These are phyloP conservation scores for Ogataea hybrid DNA, from an alignment of 1,139 yeast genomes.

Conservation along the genomic window DNA sequence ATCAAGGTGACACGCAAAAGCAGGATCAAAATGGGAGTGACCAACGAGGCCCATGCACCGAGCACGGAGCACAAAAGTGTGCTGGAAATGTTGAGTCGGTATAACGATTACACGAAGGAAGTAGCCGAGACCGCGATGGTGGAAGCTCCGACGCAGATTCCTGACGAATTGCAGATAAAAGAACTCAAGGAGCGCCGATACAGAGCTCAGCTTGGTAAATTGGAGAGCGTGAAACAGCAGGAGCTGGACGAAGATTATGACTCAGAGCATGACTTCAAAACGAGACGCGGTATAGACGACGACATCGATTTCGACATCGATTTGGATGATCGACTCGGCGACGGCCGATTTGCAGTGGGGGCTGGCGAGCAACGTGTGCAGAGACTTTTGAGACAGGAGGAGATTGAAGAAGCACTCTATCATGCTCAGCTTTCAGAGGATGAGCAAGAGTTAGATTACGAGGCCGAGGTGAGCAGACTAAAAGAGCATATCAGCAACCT, in stretches of 20 bases:
- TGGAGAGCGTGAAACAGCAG: slow-evolving; percentile 17
- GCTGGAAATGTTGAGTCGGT: slow-evolving; percentile 1
- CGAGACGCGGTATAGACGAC: slow-evolving; percentile 15
- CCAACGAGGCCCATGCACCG: background rate
- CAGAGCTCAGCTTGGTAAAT: slow-evolving; percentile 15
- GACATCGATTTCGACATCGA: slow-evolving; percentile 32
- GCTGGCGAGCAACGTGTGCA: slow-evolving; percentile 28
- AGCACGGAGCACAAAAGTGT: slow-evolving; percentile 1
- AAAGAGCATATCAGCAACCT: slow-evolving; percentile 6
- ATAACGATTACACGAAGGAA: background rate
- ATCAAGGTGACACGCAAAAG: slow-evolving; percentile 2
- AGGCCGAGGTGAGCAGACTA: slow-evolving; percentile 4
- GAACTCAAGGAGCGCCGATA: slow-evolving; percentile 25
- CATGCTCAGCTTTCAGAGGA: slow-evolving; percentile 35
- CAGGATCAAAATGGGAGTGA: background rate
- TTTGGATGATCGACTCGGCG: slow-evolving; percentile 35
- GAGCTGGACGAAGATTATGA: slow-evolving; percentile 34
- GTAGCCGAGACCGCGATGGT: background rate
- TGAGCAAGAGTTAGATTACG: slow-evolving; percentile 23
- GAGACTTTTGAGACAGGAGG: slow-evolving; percentile 31
- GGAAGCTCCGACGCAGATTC: slow-evolving; percentile 16
- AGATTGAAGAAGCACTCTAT: slow-evolving; percentile 39
- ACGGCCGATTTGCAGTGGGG: slow-evolving; percentile 37
- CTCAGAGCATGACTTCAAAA: slow-evolving; percentile 22
- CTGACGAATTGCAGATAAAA: slow-evolving; percentile 17